Evolutionary conservation across 768 basidiomycete genomes (phyloP).

Genomic region (Kondoa malvinella): DNA sequence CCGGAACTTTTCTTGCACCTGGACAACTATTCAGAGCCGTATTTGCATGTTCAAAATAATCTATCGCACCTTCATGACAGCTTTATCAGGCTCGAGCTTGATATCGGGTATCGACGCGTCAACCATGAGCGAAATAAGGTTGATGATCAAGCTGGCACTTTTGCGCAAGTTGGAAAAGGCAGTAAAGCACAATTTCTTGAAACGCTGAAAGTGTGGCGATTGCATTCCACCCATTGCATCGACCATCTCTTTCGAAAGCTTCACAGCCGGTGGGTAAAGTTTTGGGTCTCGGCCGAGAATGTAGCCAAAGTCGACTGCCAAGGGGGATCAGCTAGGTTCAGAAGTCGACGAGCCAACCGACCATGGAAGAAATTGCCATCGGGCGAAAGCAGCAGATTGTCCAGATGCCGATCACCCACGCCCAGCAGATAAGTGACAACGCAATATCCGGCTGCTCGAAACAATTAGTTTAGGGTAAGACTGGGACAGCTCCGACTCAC

Average conservation of each 20-base stretch:
- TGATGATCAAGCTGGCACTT: slow-evolving; percentile 90
- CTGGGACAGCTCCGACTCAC: slow-evolving; percentile 38
- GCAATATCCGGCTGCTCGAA: slow-evolving; percentile 73
- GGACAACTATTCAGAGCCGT: slow-evolving; percentile 45
- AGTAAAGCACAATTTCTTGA: slow-evolving; percentile 94
- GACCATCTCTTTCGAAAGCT: slow-evolving; percentile 98
- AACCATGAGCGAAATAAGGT: slow-evolving; percentile 89
- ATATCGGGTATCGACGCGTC: slow-evolving; percentile 97
- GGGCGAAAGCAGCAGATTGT: slow-evolving; percentile 78
- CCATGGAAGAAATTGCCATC: slow-evolving; percentile 99
- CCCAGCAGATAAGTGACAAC: slow-evolving; percentile 91
- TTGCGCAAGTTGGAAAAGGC: slow-evolving; percentile 91
- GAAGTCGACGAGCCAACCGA: slow-evolving; percentile 28
- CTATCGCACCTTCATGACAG: slow-evolving; percentile 35
- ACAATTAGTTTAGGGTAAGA: slow-evolving; percentile 8
- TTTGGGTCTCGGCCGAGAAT: slow-evolving; percentile 95
- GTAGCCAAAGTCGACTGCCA: slow-evolving; percentile 87
- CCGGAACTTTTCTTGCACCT: slow-evolving; percentile 92
- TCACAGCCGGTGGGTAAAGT: slow-evolving; percentile 91
- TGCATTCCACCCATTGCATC: slow-evolving; percentile 97
- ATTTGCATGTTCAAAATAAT: background rate
- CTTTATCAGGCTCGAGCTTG: slow-evolving; percentile 46
- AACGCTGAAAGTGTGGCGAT: slow-evolving; percentile 85
- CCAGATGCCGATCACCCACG: slow-evolving; percentile 90
- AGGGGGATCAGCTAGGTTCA: background rate